These are phyloP conservation scores for Eucalyptus pauciflora DNA, from an alignment of 345 rosid genomes.

Conservation along the genomic window DNA sequence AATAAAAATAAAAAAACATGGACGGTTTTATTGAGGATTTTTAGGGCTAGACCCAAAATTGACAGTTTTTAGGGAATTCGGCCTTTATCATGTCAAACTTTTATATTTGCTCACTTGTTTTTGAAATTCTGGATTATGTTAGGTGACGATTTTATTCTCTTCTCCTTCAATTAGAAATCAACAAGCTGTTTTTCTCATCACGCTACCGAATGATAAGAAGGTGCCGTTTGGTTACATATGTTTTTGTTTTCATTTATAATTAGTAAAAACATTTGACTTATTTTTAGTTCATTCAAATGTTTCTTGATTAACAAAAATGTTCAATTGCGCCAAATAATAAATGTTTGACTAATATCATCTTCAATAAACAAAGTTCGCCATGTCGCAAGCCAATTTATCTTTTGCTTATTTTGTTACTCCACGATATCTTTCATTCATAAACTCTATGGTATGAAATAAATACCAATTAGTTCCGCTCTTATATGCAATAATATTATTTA, in stretches of 20 bases:
- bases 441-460: background rate
- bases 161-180: background rate
- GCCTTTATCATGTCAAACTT: background rate
- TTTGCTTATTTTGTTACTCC: background rate
- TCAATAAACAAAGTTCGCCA: background rate
- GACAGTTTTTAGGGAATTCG: too few relatives aligned
- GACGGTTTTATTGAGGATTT: too few relatives aligned
- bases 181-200: background rate
- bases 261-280: background rate
- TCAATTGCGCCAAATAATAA: background rate
- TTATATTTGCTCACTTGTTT: background rate
- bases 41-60: too few relatives aligned
- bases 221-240: background rate
- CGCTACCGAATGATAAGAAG: background rate
- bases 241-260: background rate
- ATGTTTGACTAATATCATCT: background rate
- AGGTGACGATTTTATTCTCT: background rate
- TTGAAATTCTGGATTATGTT: background rate
- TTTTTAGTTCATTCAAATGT: background rate
- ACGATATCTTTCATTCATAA: background rate
- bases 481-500: background rate
- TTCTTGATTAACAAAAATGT: background rate
- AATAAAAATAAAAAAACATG: background rate
- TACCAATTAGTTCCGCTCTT: background rate
- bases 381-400: background rate